Conservation (phyloP, 441 rosid species). For the Dalechampia spathulata region DNA sequence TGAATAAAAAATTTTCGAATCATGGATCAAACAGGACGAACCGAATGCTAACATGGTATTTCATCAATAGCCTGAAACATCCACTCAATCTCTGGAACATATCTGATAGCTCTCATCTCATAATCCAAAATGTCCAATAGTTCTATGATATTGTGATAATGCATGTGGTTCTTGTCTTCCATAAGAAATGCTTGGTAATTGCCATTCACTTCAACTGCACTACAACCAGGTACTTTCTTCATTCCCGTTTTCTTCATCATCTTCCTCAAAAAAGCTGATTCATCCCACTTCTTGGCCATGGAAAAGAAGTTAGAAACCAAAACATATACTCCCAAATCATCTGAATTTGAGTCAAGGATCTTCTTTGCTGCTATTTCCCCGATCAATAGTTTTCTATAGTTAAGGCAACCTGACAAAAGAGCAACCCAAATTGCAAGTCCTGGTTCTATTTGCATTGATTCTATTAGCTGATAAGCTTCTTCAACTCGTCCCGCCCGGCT, state of each 20-base stretch:
- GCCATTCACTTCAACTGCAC: conserved; percentile 55
- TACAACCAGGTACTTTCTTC: conserved; percentile 74
- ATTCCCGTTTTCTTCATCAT: conserved; percentile 43
- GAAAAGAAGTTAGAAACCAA: conserved; percentile 68
- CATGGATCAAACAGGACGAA: too few species aligned
- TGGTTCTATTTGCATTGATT: conserved; percentile 48
- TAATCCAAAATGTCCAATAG: conserved; percentile 30
- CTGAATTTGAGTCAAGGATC: conserved; percentile 38
- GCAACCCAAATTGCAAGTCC: conserved; percentile 64
- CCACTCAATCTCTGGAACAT: conserved; percentile 1
- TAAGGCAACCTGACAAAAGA: conserved; percentile 68
- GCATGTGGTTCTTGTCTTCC: conserved; percentile 56
- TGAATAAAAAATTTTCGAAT: too few species aligned
- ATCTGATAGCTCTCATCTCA: conserved; percentile 34
- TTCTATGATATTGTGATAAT: conserved; percentile 27
- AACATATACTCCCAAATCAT: conserved; percentile 60
- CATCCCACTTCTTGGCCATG: conserved; percentile 56
- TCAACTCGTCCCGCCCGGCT: conserved; percentile 64
- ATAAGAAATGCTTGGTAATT: conserved; percentile 42
- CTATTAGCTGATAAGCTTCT: conserved; percentile 57
- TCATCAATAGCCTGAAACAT: not conserved
- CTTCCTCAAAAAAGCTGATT: conserved; percentile 44
- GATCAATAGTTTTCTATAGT: conserved; percentile 43
- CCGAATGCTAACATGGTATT: too few species aligned
- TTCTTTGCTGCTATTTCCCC: conserved; percentile 42